Base-by-base conservation (phyloP, 257 asterid species). In the Capsicum rhomboideum region DNA sequence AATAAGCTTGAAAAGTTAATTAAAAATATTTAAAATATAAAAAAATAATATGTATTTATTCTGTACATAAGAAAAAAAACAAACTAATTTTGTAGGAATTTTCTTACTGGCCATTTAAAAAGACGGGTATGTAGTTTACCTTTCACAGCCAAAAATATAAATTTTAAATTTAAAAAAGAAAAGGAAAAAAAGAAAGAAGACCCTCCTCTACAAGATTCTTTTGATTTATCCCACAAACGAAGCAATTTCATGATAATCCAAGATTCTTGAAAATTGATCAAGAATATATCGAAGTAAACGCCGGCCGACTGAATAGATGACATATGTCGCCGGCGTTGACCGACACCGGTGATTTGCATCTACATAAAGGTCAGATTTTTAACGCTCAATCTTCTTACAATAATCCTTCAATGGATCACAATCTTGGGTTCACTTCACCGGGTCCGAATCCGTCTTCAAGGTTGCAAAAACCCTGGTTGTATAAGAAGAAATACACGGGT, bases 321-420 rank as follows among this genome's bases (percentile, higher is more conserved):
- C 94, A 80, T 86, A 82, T 90, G 88, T 88, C 87, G 87, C 93
- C 87, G 84, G 88, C 93, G 91, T 53, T 83, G 91, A 90, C 89
- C 88, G 93, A 91, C 87, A 82, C 92, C 88, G 87, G 86, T 13
- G 55, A 68, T 66, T 69, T 79, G 59, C 79, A 61, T 56, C 83
- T 26, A 13, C 80, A 34, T 82, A 61, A 88, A 89, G 94, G 93
- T 88, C 91, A 85, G 93, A 78, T 83, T 85, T 81, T 87, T 77
- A 71, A 64, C 53, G 31, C 84, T 82, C 84, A 79, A 28, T 42
- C 78, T 84, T 17, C 78, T 31, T 40, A 18, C 56, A 82, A 82
- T 68, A 34, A 68, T 82, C 17, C 18, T 46, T 82, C 61, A 78
- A 93, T 94, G 97, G 98, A 94, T 90, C 93, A 95, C 58, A 85